Conservation (phyloP, 768 basidiomycete genomes). For the Trametes punicea region DNA sequence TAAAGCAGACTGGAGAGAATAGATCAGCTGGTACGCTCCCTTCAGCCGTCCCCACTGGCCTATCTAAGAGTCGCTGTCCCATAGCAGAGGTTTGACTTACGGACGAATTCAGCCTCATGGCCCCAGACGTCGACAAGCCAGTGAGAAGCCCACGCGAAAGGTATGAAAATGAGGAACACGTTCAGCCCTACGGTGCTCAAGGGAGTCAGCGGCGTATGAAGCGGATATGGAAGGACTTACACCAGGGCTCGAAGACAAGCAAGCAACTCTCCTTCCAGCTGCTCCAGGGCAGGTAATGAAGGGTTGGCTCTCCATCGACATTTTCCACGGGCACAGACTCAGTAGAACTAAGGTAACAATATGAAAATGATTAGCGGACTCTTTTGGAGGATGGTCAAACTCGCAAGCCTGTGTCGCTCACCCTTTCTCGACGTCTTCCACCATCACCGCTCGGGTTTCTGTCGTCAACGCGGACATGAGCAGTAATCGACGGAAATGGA, state of each 20-base stretch:
- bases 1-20: slow-evolving; percentile 22
- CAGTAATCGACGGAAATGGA: neutral
- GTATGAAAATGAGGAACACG: slow-evolving; percentile 52
- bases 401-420: neutral
- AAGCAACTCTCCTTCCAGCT: neutral
- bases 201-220: neutral
- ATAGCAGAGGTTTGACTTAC: slow-evolving; percentile 33
- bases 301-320: too few relatives aligned
- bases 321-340: too few relatives aligned
- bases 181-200: slow-evolving; percentile 34
- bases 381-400: too few relatives aligned
- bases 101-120: slow-evolving; percentile 39
- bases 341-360: too few relatives aligned
- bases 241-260: neutral
- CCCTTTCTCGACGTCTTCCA: neutral
- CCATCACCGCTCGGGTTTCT: neutral
- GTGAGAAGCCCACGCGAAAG: slow-evolving; percentile 59
- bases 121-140: slow-evolving; percentile 38
- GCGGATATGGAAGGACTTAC: neutral
- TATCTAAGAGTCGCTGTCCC: too few relatives aligned
- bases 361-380: too few relatives aligned
- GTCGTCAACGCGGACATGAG: too few relatives aligned
- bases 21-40: too few relatives aligned
- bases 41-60: too few relatives aligned
- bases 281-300: too few relatives aligned